Evolutionary conservation across 2,329 filamentous ascomycete species (phyloP).

Genomic region (Hypocrella siamensis): DNA sequence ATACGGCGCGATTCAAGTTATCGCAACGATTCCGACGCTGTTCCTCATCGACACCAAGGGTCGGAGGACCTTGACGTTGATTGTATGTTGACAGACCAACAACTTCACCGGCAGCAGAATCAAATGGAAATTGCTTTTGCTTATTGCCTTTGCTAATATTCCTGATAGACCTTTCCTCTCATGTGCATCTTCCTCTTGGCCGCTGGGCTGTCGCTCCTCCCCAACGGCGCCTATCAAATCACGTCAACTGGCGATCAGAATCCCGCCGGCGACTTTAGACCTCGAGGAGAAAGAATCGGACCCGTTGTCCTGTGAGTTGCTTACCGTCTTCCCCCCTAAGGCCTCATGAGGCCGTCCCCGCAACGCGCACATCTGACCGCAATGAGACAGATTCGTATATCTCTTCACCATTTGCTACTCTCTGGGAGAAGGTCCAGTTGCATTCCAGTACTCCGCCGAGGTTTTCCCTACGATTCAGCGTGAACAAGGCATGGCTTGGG

Average conservation of each 20-base stretch:
- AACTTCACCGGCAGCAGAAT: too few relatives aligned
- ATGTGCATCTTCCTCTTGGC: slow-evolving; percentile 13
- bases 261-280: slow-evolving; percentile 5
- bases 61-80: slow-evolving; percentile 10
- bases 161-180: slow-evolving; percentile 10
- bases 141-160: slow-evolving; percentile 3
- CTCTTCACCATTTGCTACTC: slow-evolving; percentile 13
- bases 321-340: too few relatives aligned
- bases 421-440: slow-evolving; percentile 43
- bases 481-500: slow-evolving; percentile 51
- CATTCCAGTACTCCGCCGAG: slow-evolving; percentile 49
- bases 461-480: slow-evolving; percentile 51
- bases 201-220: slow-evolving; percentile 10
- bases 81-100: slow-evolving; percentile 9
- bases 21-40: slow-evolving; percentile 13
- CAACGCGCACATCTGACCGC: too few relatives aligned
- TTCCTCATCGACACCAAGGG: slow-evolving; percentile 15
- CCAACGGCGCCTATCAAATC: slow-evolving; percentile 7
- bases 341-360: too few relatives aligned
- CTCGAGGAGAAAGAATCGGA: slow-evolving; percentile 7
- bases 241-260: slow-evolving; percentile 6
- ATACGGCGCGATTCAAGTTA: slow-evolving; percentile 31
- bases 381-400: slow-evolving; percentile 10
- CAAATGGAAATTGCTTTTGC: too few relatives aligned
- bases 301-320: slow-evolving; percentile 7